Percentiles rank a stretch among this genome's conserved stretches.
phyloP scores from a whole-genome alignment of 2,329 filamentous ascomycete genomes.

The Aspergillus thermomutatus region DNA sequence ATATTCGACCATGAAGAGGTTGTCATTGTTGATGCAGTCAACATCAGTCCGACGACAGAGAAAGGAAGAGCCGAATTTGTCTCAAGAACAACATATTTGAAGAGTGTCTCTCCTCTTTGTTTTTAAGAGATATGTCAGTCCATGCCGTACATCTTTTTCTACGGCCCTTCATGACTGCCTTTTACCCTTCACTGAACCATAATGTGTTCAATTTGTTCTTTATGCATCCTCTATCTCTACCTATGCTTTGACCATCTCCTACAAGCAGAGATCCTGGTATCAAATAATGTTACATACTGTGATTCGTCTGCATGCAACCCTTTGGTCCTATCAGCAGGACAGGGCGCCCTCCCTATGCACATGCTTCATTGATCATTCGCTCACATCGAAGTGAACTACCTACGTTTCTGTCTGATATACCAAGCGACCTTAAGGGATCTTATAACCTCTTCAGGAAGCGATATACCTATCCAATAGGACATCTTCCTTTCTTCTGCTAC shows the following conservation, averaged over 20 bases:
- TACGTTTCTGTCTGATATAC: neutral
- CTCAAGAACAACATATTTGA: neutral
- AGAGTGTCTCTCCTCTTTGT: neutral
- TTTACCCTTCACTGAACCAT: neutral
- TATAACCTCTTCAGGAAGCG: slow-evolving; percentile 32
- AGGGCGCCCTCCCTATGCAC: neutral
- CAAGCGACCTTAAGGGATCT: slow-evolving; percentile 18
- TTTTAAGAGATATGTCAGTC: neutral
- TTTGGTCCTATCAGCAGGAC: neutral
- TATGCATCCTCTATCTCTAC: neutral
- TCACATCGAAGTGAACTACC: neutral
- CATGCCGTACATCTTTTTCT: neutral
- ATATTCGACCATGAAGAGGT: neutral
- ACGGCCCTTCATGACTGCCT: neutral
- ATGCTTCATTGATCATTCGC: slow-evolving; percentile 10
- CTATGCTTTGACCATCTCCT: neutral
- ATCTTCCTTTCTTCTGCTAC: neutral
- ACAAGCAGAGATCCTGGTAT: neutral
- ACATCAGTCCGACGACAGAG: neutral
- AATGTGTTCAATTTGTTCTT: neutral
- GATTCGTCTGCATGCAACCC: neutral
- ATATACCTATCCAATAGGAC: slow-evolving; percentile 23
- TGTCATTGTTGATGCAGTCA: neutral
- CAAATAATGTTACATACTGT: neutral
- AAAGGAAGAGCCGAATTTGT: neutral